These are phyloP conservation scores for Mrakia hoshinonis DNA, from an alignment of 768 basidiomycete genomes.

Conservation along the genomic window DNA sequence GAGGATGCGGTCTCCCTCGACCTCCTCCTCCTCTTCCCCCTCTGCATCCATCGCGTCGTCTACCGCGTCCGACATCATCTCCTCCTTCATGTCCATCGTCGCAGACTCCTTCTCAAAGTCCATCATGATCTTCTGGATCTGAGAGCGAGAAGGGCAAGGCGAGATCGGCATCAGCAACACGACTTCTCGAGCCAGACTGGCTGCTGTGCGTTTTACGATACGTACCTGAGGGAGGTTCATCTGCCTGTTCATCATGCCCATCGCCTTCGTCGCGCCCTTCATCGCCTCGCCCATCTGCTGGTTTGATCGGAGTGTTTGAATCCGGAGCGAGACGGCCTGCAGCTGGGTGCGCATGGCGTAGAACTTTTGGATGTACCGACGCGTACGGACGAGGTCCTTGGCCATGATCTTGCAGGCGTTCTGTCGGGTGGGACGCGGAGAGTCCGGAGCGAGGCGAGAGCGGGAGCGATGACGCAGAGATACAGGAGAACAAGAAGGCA, in stretches of 20 bases:
- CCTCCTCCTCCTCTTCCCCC: constrained; percentile 84
- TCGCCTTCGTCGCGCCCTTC: constrained; percentile 94
- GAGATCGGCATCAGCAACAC: not conserved
- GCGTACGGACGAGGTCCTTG: constrained; percentile 91
- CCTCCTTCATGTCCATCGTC: constrained; percentile 99
- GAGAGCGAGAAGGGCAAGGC: constrained; percentile 31
- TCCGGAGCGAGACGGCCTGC: constrained; percentile 86
- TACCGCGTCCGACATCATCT: constrained; percentile 98
- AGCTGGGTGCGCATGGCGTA: constrained; percentile 98
- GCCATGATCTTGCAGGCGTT: constrained; percentile 99
- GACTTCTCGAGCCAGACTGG: too few relatives aligned
- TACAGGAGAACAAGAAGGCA: not conserved
- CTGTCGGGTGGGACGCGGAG: constrained; percentile 44
- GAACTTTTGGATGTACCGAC: constrained; percentile 94
- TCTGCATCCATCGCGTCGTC: constrained; percentile 90
- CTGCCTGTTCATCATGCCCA: constrained; percentile 95
- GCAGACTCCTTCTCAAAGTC: constrained; percentile 96
- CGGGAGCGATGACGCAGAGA: not conserved
- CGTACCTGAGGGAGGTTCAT: constrained; percentile 68
- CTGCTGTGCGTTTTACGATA: too few relatives aligned
- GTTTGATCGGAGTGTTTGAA: constrained; percentile 92
- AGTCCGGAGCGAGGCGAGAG: not conserved
- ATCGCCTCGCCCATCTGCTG: constrained; percentile 99
- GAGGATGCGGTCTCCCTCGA: constrained; percentile 88
- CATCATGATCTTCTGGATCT: constrained; percentile 91